Evolutionary conservation across 2,329 filamentous ascomycete species (phyloP).

Genomic region (Colletotrichum godetiae): DNA sequence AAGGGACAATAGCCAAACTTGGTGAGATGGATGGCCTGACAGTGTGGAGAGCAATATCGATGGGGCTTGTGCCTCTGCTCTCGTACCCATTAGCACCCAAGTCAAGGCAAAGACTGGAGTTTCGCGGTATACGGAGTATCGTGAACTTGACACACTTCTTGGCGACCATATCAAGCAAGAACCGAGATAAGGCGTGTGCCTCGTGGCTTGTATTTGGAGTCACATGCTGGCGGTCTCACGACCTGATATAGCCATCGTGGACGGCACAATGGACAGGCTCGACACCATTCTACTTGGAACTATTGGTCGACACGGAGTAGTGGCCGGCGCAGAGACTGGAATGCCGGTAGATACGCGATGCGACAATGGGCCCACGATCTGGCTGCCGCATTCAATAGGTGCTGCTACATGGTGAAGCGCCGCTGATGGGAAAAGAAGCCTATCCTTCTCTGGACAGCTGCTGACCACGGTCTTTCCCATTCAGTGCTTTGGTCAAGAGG

Average conservation of each 20-base stretch:
- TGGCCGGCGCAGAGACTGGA: not conserved
- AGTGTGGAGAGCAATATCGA: not conserved
- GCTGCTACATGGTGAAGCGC: not conserved
- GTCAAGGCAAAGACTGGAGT: not conserved
- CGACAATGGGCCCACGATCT: conserved; percentile 1
- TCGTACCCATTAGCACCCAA: not conserved
- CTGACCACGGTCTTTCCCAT: not conserved
- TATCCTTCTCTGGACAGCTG: not conserved
- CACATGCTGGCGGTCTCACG: conserved; percentile 15
- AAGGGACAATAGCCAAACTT: not conserved
- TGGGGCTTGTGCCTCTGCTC: not conserved
- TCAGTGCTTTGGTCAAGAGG: not conserved
- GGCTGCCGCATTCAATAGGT: not conserved
- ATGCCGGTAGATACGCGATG: not conserved
- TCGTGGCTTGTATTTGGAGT: conserved; percentile 1
- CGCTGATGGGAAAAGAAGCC: not conserved
- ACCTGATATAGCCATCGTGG: not conserved
- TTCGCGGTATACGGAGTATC: not conserved
- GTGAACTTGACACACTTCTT: not conserved
- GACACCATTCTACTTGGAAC: not conserved
- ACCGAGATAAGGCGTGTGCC: not conserved
- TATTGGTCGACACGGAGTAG: not conserved
- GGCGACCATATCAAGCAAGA: not conserved
- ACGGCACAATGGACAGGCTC: not conserved
- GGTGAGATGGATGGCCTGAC: conserved; percentile 6